Percentiles rank a stretch among this genome's conserved stretches.
Evolutionary conservation across 169 alveolate genomes (phyloP).

Genomic region (Cryptosporidium baileyi): DNA sequence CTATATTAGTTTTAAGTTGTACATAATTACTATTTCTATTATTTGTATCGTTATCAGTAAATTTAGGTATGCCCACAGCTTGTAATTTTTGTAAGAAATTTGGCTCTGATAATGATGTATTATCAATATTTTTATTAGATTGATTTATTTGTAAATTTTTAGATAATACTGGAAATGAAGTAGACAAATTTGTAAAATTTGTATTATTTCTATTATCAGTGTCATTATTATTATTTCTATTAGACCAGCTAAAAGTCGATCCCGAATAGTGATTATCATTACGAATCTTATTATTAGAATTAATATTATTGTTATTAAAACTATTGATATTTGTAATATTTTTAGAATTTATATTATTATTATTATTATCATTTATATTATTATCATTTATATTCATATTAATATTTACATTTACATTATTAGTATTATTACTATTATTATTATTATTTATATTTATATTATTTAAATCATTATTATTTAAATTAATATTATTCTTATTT

Average conservation of each 20-base stretch:
- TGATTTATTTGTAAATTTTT: slow-evolving; percentile 19
- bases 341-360: neutral
- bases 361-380: neutral
- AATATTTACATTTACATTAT: neutral
- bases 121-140: neutral
- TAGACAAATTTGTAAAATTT: slow-evolving; percentile 5
- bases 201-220: neutral
- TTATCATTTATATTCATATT: neutral
- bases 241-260: slow-evolving; percentile 66
- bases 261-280: too few relatives aligned
- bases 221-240: neutral
- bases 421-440: neutral
- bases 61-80: slow-evolving; percentile 1
- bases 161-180: slow-evolving; percentile 48
- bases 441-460: neutral
- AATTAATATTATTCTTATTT: neutral
- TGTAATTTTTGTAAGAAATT: slow-evolving; percentile 28
- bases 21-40: neutral
- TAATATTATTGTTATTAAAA: too few relatives aligned
- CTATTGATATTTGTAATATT: neutral
- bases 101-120: neutral
- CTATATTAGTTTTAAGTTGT: neutral
- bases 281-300: too few relatives aligned
- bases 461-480: neutral
- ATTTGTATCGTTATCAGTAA: neutral